Percentiles rank a stretch among this genome's conserved stretches.
Conservation (phyloP, 352 stramenopile genomes). For the Globisporangium polare region DNA sequence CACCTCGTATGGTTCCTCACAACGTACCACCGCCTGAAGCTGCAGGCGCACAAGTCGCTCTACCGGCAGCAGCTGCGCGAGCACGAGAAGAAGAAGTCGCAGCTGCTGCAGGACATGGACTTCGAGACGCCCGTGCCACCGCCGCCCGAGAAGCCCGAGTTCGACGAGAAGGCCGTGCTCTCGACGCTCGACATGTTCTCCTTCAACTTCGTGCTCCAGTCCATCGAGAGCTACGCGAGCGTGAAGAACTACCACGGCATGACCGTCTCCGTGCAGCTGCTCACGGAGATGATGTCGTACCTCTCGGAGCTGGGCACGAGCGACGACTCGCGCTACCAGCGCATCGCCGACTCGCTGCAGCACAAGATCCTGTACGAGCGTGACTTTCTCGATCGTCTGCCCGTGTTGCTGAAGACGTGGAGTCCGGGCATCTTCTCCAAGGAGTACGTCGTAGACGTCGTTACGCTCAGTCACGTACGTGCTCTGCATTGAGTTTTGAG, state of each 20-base stretch:
- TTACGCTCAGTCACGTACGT: conserved; percentile 83
- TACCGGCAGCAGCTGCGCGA: conserved; percentile 56
- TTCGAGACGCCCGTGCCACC: conserved; percentile 38
- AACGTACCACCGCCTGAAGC: conserved; percentile 72
- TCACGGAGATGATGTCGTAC: conserved; percentile 87
- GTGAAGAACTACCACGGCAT: conserved; percentile 83
- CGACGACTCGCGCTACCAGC: conserved; percentile 72
- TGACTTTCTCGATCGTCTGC: conserved; percentile 81
- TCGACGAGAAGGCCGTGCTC: conserved; percentile 78
- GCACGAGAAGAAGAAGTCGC: conserved; percentile 49
- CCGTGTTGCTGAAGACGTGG: conserved; percentile 79
- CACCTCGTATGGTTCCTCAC: conserved; percentile 85
- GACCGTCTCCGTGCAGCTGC: conserved; percentile 72
- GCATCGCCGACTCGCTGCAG: conserved; percentile 80
- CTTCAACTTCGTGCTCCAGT: conserved; percentile 89
- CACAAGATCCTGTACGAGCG: conserved; percentile 89
- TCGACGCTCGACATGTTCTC: conserved; percentile 89
- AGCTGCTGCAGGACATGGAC: conserved; percentile 51
- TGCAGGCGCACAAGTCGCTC: conserved; percentile 65
- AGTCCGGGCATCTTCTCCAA: conserved; percentile 56
- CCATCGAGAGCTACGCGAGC: conserved; percentile 79
- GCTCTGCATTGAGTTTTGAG: background rate
- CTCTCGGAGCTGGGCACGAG: conserved; percentile 64
- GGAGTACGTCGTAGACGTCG: conserved; percentile 73
- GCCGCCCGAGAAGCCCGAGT: conserved; percentile 39